phyloP scores from a whole-genome alignment of 2,329 filamentous ascomycete genomes.

The Balansia obtecta region DNA sequence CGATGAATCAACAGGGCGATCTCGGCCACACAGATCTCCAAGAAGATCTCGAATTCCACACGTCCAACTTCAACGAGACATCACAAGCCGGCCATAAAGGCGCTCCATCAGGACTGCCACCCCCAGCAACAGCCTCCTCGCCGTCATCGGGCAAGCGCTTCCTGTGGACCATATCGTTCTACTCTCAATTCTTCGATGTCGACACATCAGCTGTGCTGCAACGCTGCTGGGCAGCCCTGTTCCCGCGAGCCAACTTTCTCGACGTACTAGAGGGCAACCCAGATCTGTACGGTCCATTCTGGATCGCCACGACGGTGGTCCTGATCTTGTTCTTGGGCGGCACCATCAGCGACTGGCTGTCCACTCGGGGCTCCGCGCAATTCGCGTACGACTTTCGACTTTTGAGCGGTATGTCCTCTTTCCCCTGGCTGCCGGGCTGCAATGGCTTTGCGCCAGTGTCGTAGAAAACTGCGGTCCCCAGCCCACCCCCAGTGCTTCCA shows the following conservation, averaged over 20 bases:
- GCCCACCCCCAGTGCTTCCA: too few species aligned
- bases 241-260: conserved; percentile 86
- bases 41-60: conserved; percentile 98
- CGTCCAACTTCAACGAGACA: conserved; percentile 65
- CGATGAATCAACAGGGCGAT: conserved; percentile 56
- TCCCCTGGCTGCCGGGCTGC: background rate
- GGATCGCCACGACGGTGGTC: conserved; percentile 96
- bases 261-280: conserved; percentile 95
- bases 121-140: conserved; percentile 40
- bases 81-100: conserved; percentile 36
- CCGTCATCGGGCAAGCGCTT: conserved; percentile 59
- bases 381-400: conserved; percentile 90
- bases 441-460: background rate
- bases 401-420: conserved; percentile 53
- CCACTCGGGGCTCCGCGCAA: conserved; percentile 51
- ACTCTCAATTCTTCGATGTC: conserved; percentile 97
- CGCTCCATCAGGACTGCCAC: conserved; percentile 39
- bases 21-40: conserved; percentile 96
- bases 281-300: conserved; percentile 92
- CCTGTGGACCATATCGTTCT: conserved; percentile 88
- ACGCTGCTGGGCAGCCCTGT: conserved; percentile 80
- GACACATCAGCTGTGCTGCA: conserved; percentile 82
- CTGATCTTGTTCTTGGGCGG: conserved; percentile 91
- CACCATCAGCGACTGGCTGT: conserved; percentile 85
- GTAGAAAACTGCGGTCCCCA: background rate